phyloP scores from a whole-genome alignment of 371 early-diverging fungal genomes.

The Mortierella sp. region DNA sequence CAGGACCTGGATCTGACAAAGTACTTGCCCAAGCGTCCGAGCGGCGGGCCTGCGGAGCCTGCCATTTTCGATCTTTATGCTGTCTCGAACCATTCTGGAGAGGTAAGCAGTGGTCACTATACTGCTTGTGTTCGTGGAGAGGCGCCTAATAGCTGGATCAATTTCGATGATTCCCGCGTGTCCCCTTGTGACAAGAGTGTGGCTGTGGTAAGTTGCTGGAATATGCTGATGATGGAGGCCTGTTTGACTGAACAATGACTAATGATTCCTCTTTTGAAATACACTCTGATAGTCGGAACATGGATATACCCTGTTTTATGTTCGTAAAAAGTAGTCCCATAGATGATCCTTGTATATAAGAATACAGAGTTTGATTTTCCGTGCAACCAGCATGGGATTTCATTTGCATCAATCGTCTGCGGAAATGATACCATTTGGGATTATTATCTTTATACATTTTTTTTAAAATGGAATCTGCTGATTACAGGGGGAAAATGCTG shows the following conservation, averaged over 20 bases:
- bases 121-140: constrained; percentile 91
- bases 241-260: neutral
- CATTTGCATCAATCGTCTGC: too few species aligned
- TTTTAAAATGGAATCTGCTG: neutral
- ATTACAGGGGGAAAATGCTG: neutral
- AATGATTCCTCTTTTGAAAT: neutral
- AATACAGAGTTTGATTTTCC: too few species aligned
- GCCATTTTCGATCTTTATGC: constrained; percentile 87
- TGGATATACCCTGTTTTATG: constrained; percentile 73
- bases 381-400: too few species aligned
- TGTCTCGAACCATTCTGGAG: constrained; percentile 97
- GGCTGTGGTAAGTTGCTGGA: constrained; percentile 66
- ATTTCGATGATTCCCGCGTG: constrained; percentile 94
- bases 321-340: constrained; percentile 52
- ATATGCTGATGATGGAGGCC: neutral
- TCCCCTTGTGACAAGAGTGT: constrained; percentile 73
- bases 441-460: too few species aligned
- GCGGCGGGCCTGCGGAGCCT: constrained; percentile 19
- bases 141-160: constrained; percentile 87
- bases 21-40: constrained; percentile 45
- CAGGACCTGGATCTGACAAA: constrained; percentile 62
- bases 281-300: constrained; percentile 58
- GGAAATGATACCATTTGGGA: too few species aligned
- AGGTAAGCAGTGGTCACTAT: constrained; percentile 94
- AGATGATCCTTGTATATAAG: neutral